phyloP scores from a whole-genome alignment of 2,329 filamentous ascomycete genomes.

The Xylariaceae sp. region DNA sequence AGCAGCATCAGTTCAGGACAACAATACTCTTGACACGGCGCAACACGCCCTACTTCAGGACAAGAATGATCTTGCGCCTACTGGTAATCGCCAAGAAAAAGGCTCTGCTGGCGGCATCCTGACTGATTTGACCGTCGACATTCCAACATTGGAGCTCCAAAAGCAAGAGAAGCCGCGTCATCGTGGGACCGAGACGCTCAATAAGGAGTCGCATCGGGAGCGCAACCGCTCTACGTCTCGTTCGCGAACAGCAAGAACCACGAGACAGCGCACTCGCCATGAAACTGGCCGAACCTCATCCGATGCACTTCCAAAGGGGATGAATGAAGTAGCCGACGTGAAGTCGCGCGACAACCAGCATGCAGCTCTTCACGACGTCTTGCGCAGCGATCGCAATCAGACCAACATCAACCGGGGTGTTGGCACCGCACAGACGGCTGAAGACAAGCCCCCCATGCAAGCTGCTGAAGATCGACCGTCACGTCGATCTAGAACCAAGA shows the following conservation, averaged over 20 bases:
- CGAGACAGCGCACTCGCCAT: conserved; percentile 8
- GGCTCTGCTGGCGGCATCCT: conserved; percentile 6
- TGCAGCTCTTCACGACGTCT: background rate
- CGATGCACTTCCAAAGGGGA: conserved; percentile 23
- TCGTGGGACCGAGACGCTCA: conserved; percentile 15
- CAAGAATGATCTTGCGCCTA: conserved; percentile 9
- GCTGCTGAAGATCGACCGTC: conserved; percentile 19
- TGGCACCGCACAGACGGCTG: conserved; percentile 11
- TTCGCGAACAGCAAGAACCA: conserved; percentile 8
- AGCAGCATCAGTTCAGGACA: conserved; percentile 27
- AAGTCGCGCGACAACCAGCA: conserved; percentile 6
- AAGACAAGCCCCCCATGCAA: conserved; percentile 16
- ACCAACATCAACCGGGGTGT: conserved; percentile 7
- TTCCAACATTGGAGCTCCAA: conserved; percentile 30
- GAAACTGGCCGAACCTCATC: conserved; percentile 21
- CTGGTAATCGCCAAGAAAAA: conserved; percentile 3
- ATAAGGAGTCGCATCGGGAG: conserved; percentile 20
- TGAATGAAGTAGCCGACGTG: conserved; percentile 22
- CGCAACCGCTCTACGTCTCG: conserved; percentile 10
- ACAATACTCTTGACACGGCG: conserved; percentile 28
- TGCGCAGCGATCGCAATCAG: conserved; percentile 5
- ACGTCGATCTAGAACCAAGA: conserved; percentile 25
- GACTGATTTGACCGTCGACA: conserved; percentile 28
- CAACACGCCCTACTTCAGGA: conserved; percentile 23
- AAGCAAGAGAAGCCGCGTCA: conserved; percentile 24